Evolutionary conservation across 805 yeast genomes (phyloP), one percentile per base, ranked within the genome.

Genomic region (Lachancea waltii): DNA sequence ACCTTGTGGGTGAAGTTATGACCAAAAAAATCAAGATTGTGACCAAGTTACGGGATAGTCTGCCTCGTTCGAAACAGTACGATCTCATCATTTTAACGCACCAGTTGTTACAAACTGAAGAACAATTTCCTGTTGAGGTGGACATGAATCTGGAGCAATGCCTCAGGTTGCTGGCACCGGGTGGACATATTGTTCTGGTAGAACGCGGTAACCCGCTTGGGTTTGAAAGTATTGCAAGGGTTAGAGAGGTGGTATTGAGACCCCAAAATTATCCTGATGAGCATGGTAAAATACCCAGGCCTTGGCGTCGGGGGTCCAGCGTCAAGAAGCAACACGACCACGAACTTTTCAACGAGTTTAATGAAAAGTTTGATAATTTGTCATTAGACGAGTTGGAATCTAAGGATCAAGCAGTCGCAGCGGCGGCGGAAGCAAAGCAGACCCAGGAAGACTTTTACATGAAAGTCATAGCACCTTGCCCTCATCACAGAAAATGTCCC

Each of bases 131-230:
- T 0, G 67, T 69, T 14, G 81, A 85, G 46, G 79, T 85, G 4
- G 97, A 87, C 58, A 68, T 69, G 16, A 79, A 72, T 36, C 51
- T 85, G 7, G 77, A 79, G 44, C 67, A 69, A 42, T 65, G 82
- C 23, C 64, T 87, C 17, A 65, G 69, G 13, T 62, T 83, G 13
- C 62, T 89, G 32, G 72, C 75, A 11, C 95, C 96, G 0, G 75
- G 76, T 8, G 98, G 97, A 0, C 79, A 79, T 42, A 60, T 90
- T 9, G 79, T 87, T 1, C 56, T 92, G 2, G 63, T 89, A 3
- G 97, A 92, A 62, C 69, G 96, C 45, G 98, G 98, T 3, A 84
- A 82, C 40, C 85, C 97, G 0, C 54, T 79, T 22, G 97, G 97
- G 0, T 85, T 85, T 54, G 98, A 92, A 60, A 69, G 77, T 3